Evolutionary conservation across 495 filamentous ascomycete genomes (phyloP).

Genomic region (Neurospora sp.): DNA sequence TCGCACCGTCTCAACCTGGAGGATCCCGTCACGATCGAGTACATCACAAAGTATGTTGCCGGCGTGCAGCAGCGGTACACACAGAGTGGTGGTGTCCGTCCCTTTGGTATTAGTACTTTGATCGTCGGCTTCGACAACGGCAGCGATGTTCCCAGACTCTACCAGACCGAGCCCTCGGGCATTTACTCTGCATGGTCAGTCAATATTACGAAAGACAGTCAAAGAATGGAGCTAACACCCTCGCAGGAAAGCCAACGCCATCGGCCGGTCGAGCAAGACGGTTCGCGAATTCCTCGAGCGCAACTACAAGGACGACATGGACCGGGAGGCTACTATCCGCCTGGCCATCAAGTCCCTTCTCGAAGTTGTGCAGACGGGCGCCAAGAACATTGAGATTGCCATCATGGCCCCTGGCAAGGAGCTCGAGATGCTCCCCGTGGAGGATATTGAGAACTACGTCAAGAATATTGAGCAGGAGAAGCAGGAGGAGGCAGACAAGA

Average conservation of each 20-base stretch:
- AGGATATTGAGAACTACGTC: slow-evolving; percentile 92
- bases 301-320: slow-evolving; percentile 96
- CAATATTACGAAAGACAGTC: not conserved
- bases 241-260: slow-evolving; percentile 94
- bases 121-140: slow-evolving; percentile 95
- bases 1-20: slow-evolving; percentile 97
- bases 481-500: slow-evolving; percentile 94
- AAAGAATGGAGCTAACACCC: not conserved
- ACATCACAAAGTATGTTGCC: slow-evolving; percentile 97
- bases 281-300: slow-evolving; percentile 96
- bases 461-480: slow-evolving; percentile 99
- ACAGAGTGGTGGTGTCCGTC: slow-evolving; percentile 92
- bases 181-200: slow-evolving; percentile 96
- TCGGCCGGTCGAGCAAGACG: slow-evolving; percentile 95
- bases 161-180: slow-evolving; percentile 95
- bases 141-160: slow-evolving; percentile 73
- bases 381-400: slow-evolving; percentile 99
- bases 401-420: slow-evolving; percentile 92
- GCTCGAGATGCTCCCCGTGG: slow-evolving; percentile 88
- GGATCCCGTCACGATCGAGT: slow-evolving; percentile 94
- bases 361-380: slow-evolving; percentile 96
- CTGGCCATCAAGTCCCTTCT: slow-evolving; percentile 94
- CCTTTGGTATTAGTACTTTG: slow-evolving; percentile 95
- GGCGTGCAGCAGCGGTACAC: slow-evolving; percentile 98
- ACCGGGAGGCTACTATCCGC: slow-evolving; percentile 91